Base-by-base conservation (phyloP, 441 rosid genomes). In the Aquilaria agallochum region DNA sequence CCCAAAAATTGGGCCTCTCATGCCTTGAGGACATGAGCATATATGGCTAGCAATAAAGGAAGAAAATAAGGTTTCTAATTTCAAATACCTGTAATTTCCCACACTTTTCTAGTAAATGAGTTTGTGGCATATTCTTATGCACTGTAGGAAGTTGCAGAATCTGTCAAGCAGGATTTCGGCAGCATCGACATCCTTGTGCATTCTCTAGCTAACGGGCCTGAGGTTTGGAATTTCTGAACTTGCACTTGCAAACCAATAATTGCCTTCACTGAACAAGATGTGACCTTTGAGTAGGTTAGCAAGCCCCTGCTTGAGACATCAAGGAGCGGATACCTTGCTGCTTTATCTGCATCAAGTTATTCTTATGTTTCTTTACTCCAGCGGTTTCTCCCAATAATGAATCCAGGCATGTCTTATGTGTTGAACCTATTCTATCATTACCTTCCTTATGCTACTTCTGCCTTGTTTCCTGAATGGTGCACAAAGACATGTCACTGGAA, bases 131-230 rank as follows among this genome's bases (percentile, higher is more conserved):
- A 8, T 65, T 51, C 53, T 46, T 56, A 42, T 56, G 59, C 64
- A 46, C 69, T 72, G 68, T 84, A 92, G 99, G 97, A 89, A 81
- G 94, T 73, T 71, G 89, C 88, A 31, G 95, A 91, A 75, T 83
- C 88, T 51, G 95, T 95, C 66, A 88, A 78, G 56, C 80, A 82
- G 56, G 99, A 92, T 78, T 95, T 87, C 65, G 96, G 98, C 67
- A 89, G 84, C 77, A 83, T 92, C 34, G 99, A 95, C 72, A 86
- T 92, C 71, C 95, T 92, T 50, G 96, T 95, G 65, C 99, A 95
- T 67, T 95, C 98, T 48, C 96, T 95, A 67, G 99, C 99, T 59
- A 95, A 95, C 76, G 98, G 99, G 45, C 98, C 99, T 30, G 98
- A 95, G 99, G 99, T 86, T 68, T 11, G 70, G 30, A 64, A 40